phyloP scores from a whole-genome alignment of 306 rosid species.

The Abrus precatorius region DNA sequence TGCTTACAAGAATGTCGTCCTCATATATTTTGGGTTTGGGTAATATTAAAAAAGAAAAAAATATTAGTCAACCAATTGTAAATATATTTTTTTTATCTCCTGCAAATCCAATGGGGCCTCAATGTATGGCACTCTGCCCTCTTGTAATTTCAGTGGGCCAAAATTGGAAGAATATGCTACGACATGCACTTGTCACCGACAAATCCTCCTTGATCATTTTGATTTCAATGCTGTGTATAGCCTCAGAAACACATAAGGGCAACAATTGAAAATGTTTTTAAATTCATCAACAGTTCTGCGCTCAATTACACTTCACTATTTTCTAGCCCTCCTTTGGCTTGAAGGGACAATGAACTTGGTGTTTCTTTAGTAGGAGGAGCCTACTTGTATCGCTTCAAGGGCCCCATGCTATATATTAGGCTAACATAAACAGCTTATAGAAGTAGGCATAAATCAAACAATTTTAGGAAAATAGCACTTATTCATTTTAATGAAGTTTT shows the following conservation, averaged over 20 bases:
- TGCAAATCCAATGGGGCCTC: conserved; percentile 39
- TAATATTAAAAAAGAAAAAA: conserved; percentile 1
- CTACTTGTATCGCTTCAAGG: conserved; percentile 13
- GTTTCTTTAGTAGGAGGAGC: neutral
- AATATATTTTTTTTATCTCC: neutral
- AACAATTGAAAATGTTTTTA: conserved; percentile 29
- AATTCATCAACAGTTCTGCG: conserved; percentile 43
- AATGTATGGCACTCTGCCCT: conserved; percentile 48
- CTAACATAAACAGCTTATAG: neutral
- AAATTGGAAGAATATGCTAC: conserved; percentile 39
- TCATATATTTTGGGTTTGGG: conserved; percentile 51
- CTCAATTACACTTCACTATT: conserved; percentile 37
- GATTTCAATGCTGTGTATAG: conserved; percentile 27
- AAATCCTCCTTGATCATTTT: conserved; percentile 30
- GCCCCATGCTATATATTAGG: neutral
- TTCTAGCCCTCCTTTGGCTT: conserved; percentile 51
- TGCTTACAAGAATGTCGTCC: conserved; percentile 50
- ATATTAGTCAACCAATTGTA: conserved; percentile 43
- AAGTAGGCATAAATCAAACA: neutral
- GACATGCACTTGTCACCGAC: conserved; percentile 39
- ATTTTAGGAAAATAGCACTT: neutral
- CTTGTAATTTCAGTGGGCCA: conserved; percentile 49
- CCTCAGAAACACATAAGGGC: conserved; percentile 9
- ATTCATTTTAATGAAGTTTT: neutral
- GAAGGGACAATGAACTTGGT: conserved; percentile 47